Percentiles rank a stretch among this genome's conserved stretches.
phyloP scores from a whole-genome alignment of 306 rosid species.

The Fragaria ananassa region DNA sequence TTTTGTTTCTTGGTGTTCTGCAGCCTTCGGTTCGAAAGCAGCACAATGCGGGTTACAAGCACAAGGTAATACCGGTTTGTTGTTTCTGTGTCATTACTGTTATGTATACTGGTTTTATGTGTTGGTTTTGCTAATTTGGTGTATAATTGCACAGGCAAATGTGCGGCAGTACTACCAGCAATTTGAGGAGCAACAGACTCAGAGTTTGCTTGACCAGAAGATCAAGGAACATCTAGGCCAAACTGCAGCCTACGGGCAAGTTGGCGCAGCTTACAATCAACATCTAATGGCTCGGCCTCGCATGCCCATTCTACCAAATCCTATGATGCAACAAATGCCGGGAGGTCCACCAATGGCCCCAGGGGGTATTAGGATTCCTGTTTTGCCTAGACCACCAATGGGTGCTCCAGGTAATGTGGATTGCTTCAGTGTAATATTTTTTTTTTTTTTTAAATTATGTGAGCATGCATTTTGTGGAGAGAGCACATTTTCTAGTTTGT shows the following conservation, averaged over 20 bases:
- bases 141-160: slow-evolving; percentile 53
- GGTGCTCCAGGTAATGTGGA: slow-evolving; percentile 64
- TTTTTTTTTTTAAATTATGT: not conserved
- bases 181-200: slow-evolving; percentile 97
- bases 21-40: slow-evolving; percentile 99
- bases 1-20: slow-evolving; percentile 14
- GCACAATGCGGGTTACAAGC: slow-evolving; percentile 97
- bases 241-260: slow-evolving; percentile 84
- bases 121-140: slow-evolving; percentile 8
- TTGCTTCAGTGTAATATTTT: not conserved
- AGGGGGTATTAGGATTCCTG: slow-evolving; percentile 77
- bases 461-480: not conserved
- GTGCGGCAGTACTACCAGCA: slow-evolving; percentile 86
- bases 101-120: not conserved
- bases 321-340: slow-evolving; percentile 54
- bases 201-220: slow-evolving; percentile 87
- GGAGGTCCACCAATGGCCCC: slow-evolving; percentile 62
- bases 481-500: not conserved
- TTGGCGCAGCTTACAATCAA: slow-evolving; percentile 83
- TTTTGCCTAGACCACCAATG: slow-evolving; percentile 74
- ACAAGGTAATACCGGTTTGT: slow-evolving; percentile 53
- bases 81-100: not conserved
- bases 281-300: slow-evolving; percentile 70
- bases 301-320: slow-evolving; percentile 68
- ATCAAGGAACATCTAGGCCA: slow-evolving; percentile 98